Evolutionary conservation across 148 eudicot genomes (phyloP).

Genomic region (Spergularia bocconei): DNA sequence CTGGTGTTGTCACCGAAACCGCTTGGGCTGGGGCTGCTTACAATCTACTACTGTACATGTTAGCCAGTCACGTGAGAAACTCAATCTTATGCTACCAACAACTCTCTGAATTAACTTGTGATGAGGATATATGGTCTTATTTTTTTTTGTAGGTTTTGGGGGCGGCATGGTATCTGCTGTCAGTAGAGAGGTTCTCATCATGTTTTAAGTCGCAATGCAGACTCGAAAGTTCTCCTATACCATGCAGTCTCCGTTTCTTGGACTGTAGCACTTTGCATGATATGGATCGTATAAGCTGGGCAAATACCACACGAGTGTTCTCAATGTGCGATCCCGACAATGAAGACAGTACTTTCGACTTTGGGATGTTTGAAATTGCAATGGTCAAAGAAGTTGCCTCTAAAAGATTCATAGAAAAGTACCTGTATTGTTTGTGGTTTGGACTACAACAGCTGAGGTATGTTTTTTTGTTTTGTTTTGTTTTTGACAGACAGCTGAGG

Average conservation of each 20-base stretch:
- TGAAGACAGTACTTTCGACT: constrained; percentile 32
- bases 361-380: constrained; percentile 55
- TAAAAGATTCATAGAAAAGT: constrained; percentile 46
- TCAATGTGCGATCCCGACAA: constrained; percentile 40
- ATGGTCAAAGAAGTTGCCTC: constrained; percentile 47
- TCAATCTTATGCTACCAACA: neutral
- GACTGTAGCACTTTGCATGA: constrained; percentile 41
- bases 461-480: no score
- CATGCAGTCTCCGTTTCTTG: constrained; percentile 41
- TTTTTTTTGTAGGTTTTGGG: constrained; percentile 54
- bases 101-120: no score
- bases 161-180: constrained; percentile 63
- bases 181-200: constrained; percentile 56
- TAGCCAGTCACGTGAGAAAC: constrained; percentile 65
- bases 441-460: constrained; percentile 69
- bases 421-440: constrained; percentile 75
- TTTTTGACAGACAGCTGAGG: constrained; percentile 67
- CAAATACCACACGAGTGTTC: constrained; percentile 44
- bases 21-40: constrained; percentile 83
- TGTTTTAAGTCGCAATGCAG: constrained; percentile 55
- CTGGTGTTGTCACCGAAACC: constrained; percentile 66
- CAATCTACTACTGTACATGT: constrained; percentile 61
- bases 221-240: constrained; percentile 25
- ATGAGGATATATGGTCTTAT: no score
- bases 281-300: constrained; percentile 40